These are phyloP conservation scores for Discostella stelligeroides DNA, from an alignment of 108 stramenopile species.

Conservation along the genomic window DNA sequence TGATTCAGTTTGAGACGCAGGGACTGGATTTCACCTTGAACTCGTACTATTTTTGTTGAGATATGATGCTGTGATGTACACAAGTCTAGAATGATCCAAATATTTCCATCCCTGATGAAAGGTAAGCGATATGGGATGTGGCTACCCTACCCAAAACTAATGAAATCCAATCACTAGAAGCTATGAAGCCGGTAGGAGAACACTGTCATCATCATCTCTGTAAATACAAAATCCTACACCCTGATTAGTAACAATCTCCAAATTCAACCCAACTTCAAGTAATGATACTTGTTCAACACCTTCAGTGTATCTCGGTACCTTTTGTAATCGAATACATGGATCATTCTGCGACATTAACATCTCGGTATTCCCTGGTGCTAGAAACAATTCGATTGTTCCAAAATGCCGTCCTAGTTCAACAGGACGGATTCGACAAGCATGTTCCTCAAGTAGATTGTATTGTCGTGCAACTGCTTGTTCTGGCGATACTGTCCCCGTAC, in stretches of 20 bases:
- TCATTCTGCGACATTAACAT: constrained; percentile 31
- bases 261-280: constrained; percentile 50
- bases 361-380: constrained; percentile 53
- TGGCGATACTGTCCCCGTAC: constrained; percentile 49
- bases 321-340: constrained; percentile 29
- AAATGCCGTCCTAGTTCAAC: constrained; percentile 50
- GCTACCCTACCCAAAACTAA: no score
- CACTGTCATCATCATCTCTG: constrained; percentile 42
- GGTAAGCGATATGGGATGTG: no score
- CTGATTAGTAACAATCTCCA: constrained; percentile 50
- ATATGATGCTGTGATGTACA: no score
- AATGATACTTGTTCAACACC: constrained; percentile 33
- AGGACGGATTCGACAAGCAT: constrained; percentile 50
- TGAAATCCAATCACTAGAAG: no score
- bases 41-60: no score
- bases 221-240: constrained; percentile 49
- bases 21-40: no score
- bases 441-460: constrained; percentile 53
- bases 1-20: no score
- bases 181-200: background rate
- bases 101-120: no score
- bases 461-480: constrained; percentile 46
- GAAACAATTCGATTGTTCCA: constrained; percentile 43
- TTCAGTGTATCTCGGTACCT: constrained; percentile 23
- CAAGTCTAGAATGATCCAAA: no score